Percentiles rank a stretch among this genome's conserved stretches.
Evolutionary conservation across 305 asterid genomes (phyloP).

Genomic region (Rubia tinctorum): DNA sequence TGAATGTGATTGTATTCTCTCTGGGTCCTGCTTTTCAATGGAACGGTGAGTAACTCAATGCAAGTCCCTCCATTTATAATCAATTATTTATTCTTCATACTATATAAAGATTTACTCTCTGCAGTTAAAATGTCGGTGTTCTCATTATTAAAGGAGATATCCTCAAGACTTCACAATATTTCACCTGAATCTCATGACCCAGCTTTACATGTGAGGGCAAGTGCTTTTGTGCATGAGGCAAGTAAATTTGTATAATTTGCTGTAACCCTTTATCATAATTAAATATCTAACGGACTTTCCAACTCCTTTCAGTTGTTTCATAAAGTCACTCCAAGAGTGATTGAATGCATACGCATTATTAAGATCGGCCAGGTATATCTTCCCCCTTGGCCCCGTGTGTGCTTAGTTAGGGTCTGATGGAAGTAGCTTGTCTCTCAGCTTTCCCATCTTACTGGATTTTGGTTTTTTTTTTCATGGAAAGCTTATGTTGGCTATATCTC

Average conservation of each 20-base stretch:
- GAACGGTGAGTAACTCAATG: constrained; percentile 52
- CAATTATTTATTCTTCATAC: constrained; percentile 7
- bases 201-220: constrained; percentile 27
- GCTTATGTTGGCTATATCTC: no score
- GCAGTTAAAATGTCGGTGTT: constrained; percentile 74
- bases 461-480: neutral
- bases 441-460: neutral
- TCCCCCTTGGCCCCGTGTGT: constrained; percentile 17
- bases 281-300: constrained; percentile 27
- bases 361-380: constrained; percentile 77
- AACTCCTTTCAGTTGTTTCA: constrained; percentile 53
- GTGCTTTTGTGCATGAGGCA: constrained; percentile 65
- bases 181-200: constrained; percentile 32
- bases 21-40: constrained; percentile 76
- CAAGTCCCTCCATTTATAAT: constrained; percentile 4
- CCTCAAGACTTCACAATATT: constrained; percentile 49
- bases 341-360: constrained; percentile 61
- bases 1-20: constrained; percentile 50
- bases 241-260: constrained; percentile 17
- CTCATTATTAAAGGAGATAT: constrained; percentile 69
- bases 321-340: constrained; percentile 56
- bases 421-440: neutral
- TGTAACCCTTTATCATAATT: constrained; percentile 15
- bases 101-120: constrained; percentile 17
- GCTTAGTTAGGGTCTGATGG: neutral